These are phyloP conservation scores for Setomelanomma holmii DNA, from an alignment of 2,329 filamentous ascomycete genomes.

Conservation along the genomic window DNA sequence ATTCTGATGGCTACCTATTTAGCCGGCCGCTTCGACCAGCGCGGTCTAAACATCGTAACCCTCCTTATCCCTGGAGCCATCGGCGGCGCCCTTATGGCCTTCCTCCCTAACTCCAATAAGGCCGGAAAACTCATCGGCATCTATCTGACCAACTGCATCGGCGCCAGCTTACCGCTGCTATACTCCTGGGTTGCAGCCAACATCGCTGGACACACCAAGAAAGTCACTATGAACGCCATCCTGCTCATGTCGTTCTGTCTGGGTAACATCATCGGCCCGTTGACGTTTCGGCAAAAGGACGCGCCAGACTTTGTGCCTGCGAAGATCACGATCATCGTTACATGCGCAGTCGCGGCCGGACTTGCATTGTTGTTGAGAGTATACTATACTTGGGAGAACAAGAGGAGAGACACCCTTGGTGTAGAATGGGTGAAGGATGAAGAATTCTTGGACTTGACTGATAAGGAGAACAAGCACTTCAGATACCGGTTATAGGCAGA, in stretches of 20 bases:
- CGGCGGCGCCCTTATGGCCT: constrained; percentile 30
- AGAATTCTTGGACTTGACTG: constrained; percentile 48
- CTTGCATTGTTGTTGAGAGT: constrained; percentile 47
- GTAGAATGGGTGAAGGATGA: constrained; percentile 27
- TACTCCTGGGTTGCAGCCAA: constrained; percentile 58
- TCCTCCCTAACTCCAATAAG: constrained; percentile 20
- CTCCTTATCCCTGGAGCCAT: constrained; percentile 28
- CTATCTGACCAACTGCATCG: constrained; percentile 57
- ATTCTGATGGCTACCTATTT: constrained; percentile 33
- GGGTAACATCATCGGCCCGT: constrained; percentile 52
- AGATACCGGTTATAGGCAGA: constrained; percentile 22
- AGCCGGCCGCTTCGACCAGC: constrained; percentile 31
- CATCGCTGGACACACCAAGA: constrained; percentile 45
- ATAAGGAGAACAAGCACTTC: constrained; percentile 40
- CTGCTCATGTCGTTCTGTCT: constrained; percentile 52
- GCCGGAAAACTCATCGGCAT: constrained; percentile 37
- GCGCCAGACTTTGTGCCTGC: constrained; percentile 49
- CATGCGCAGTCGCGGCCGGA: constrained; percentile 45
- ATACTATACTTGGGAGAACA: constrained; percentile 40
- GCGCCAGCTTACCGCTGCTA: constrained; percentile 35
- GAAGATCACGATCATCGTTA: constrained; percentile 52
- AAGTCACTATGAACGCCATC: constrained; percentile 65
- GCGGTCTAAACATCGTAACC: constrained; percentile 24
- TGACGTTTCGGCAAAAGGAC: constrained; percentile 50
- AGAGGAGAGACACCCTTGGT: constrained; percentile 28